Evolutionary conservation across 129 eudicot species (phyloP).

Genomic region (Pulicaria dysenterica): DNA sequence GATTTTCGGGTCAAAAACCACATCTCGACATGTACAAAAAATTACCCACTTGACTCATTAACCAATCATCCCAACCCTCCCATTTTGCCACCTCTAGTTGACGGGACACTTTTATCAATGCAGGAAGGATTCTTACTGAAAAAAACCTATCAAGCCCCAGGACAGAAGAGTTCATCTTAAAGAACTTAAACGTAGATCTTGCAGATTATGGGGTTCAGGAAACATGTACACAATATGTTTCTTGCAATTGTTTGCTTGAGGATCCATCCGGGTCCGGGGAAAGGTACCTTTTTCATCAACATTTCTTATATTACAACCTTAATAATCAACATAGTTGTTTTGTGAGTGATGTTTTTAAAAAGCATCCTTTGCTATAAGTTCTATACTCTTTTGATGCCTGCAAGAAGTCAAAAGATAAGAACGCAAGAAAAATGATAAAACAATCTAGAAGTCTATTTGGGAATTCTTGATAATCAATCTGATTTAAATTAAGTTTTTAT

Average conservation of each 20-base stretch:
- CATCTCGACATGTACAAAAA: no score
- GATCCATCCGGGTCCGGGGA: constrained; percentile 41
- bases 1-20: neutral
- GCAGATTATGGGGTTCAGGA: constrained; percentile 55
- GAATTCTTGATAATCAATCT: neutral
- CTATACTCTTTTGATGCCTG: neutral
- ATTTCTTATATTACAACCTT: neutral
- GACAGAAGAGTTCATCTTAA: constrained; percentile 37
- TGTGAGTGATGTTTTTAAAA: constrained; percentile 9
- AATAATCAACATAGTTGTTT: neutral
- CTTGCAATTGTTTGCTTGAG: constrained; percentile 48
- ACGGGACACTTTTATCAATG: constrained; percentile 15
- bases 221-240: constrained; percentile 46
- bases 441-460: neutral
- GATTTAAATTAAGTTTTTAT: neutral
- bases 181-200: constrained; percentile 45
- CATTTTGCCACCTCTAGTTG: neutral
- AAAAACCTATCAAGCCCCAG: constrained; percentile 10
- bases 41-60: no score
- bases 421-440: constrained; percentile 11
- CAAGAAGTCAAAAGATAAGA: neutral
- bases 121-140: constrained; percentile 26
- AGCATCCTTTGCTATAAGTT: neutral
- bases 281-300: constrained; percentile 42
- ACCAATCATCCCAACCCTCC: neutral